phyloP scores from a whole-genome alignment of 805 yeast species.

The Candida schatavii region DNA sequence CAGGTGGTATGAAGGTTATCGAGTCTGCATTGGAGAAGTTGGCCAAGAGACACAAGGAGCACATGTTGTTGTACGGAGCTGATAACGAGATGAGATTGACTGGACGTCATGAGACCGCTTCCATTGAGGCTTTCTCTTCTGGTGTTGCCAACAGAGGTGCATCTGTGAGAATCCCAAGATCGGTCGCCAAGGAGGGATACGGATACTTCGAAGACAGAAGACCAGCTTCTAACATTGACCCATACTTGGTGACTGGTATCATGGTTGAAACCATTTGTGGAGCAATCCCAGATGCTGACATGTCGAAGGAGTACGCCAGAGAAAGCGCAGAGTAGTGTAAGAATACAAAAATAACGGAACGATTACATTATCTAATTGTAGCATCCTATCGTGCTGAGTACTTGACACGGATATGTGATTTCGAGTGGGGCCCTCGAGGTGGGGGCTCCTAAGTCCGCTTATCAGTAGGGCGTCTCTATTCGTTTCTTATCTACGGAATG shows the following conservation, averaged over 20 bases:
- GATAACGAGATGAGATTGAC: conserved; percentile 95
- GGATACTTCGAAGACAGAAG: conserved; percentile 99
- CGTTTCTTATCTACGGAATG: no score
- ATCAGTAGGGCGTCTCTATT: no score
- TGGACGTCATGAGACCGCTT: conserved; percentile 98
- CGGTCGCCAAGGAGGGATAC: conserved; percentile 95
- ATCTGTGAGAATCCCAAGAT: conserved; percentile 97
- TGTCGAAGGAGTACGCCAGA: conserved; percentile 86
- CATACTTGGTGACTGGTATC: conserved; percentile 97
- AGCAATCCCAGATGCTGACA: conserved; percentile 90
- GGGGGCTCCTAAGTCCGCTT: no score
- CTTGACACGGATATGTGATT: background rate
- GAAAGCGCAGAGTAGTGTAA: conserved; percentile 31
- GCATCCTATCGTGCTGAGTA: background rate
- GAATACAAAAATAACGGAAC: background rate
- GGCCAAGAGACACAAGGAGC: conserved; percentile 95
- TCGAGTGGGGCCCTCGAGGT: no score
- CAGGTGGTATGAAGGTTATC: conserved; percentile 95
- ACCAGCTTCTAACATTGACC: conserved; percentile 99
- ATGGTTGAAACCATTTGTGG: conserved; percentile 97
- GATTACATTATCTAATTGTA: background rate
- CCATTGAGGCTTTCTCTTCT: conserved; percentile 82
- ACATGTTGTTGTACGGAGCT: conserved; percentile 90
- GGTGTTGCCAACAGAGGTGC: conserved; percentile 99
- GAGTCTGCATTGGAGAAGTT: conserved; percentile 91